phyloP scores from a whole-genome alignment of 345 rosid species.

The Zanthoxylum bungeanum region DNA sequence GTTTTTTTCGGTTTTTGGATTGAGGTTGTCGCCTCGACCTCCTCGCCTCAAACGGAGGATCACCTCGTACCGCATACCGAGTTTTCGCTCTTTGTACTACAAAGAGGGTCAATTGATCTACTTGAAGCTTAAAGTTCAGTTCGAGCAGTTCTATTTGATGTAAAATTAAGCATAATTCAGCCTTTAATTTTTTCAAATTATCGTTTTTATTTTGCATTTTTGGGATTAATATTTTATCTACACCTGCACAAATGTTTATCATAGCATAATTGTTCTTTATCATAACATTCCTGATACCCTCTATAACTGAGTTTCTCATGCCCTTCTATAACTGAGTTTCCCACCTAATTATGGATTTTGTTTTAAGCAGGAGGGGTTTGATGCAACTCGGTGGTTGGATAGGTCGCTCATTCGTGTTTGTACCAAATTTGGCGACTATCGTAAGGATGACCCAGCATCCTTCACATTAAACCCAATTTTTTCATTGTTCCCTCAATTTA shows the following conservation, averaged over 20 bases:
- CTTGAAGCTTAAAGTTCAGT: background rate
- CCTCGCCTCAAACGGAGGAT: no score
- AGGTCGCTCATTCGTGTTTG: slow-evolving; percentile 90
- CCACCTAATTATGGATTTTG: slow-evolving; percentile 8
- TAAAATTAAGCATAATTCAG: background rate
- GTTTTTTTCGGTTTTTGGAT: no score
- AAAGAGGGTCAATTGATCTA: background rate
- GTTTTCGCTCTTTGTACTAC: no score
- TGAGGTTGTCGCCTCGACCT: no score
- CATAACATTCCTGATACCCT: background rate
- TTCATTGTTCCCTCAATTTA: slow-evolving; percentile 97
- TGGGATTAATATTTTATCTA: background rate
- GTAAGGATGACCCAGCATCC: slow-evolving; percentile 95
- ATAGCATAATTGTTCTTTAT: background rate
- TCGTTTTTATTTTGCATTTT: background rate
- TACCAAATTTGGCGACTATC: slow-evolving; percentile 91
- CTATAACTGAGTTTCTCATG: no score
- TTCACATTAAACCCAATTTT: slow-evolving; percentile 84
- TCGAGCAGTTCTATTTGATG: background rate
- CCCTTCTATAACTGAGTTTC: no score
- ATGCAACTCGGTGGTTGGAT: slow-evolving; percentile 98
- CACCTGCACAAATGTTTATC: background rate
- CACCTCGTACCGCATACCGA: no score
- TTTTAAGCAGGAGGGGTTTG: slow-evolving; percentile 86
- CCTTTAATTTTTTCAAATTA: background rate